A percentile compares a stretch with the other conserved stretches of the same genome.
Evolutionary conservation across 2,329 filamentous ascomycete genomes (phyloP).

Genomic region (Trichoderma asperellum): DNA sequence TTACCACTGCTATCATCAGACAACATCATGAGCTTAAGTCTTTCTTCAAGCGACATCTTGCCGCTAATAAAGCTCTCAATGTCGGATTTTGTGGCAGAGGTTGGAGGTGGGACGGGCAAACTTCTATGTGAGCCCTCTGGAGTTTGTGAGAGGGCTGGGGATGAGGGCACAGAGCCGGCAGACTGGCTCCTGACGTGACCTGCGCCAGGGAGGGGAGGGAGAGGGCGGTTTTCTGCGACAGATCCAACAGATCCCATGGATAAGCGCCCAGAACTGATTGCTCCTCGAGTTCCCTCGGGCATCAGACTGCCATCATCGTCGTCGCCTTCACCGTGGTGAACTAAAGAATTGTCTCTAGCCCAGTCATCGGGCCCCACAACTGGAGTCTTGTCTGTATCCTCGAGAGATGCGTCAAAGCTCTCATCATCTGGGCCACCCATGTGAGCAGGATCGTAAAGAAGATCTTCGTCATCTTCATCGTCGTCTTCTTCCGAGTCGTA

Average conservation of each 20-base stretch:
- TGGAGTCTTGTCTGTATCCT: conserved; percentile 95
- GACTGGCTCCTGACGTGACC: conserved; percentile 45
- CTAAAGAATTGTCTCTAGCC: conserved; percentile 69
- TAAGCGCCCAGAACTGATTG: conserved; percentile 54
- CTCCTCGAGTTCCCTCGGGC: conserved; percentile 55
- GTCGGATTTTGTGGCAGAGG: conserved; percentile 71
- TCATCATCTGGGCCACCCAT: conserved; percentile 68
- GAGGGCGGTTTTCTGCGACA: conserved; percentile 78
- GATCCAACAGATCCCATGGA: conserved; percentile 67
- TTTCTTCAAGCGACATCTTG: conserved; percentile 82
- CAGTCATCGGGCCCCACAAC: conserved; percentile 98
- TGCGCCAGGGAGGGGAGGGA: conserved; percentile 81
- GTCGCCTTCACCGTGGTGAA: conserved; percentile 36
- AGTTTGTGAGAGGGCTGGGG: conserved; percentile 67
- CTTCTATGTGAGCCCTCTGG: conserved; percentile 69
- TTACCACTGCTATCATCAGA: conserved; percentile 65
- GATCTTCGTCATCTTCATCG: conserved; percentile 70
- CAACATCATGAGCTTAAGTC: conserved; percentile 82
- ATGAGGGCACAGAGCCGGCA: conserved; percentile 57
- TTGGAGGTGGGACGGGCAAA: conserved; percentile 74
- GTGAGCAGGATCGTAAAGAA: conserved; percentile 57
- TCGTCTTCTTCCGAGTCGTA: conserved; percentile 84
- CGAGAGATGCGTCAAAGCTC: conserved; percentile 93
- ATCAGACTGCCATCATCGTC: conserved; percentile 71
- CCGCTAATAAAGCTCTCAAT: conserved; percentile 74